Conservation (phyloP, 495 filamentous ascomycete genomes). For the Cairneyella variabilis region DNA sequence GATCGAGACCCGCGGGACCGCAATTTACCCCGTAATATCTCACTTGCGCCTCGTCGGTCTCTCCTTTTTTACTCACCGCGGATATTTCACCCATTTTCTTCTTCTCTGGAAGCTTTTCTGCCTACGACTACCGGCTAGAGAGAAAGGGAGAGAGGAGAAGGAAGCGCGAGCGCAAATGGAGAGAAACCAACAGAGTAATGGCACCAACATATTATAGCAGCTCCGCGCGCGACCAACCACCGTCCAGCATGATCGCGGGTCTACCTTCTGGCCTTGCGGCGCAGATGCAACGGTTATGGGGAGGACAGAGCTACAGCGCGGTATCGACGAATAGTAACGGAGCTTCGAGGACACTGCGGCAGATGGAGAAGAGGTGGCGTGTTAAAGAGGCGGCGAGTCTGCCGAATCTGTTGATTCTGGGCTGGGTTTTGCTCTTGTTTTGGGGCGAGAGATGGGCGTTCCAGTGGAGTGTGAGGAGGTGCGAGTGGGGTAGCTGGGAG, state of each 20-base stretch:
- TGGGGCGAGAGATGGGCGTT: conserved; percentile 87
- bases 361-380: conserved; percentile 10
- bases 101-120: no score
- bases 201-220: conserved; percentile 35
- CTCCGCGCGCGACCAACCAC: no score
- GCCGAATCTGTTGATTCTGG: conserved; percentile 58
- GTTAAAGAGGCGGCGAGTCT: conserved; percentile 44
- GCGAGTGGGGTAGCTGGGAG: conserved; percentile 85
- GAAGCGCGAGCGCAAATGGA: no score
- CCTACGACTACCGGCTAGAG: no score
- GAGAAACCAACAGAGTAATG: conserved; percentile 33
- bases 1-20: no score
- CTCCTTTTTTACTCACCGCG: no score
- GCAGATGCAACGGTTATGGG: conserved; percentile 20
- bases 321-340: conserved; percentile 9
- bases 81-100: no score
- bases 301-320: conserved; percentile 5
- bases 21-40: no score
- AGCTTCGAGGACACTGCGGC: conserved; percentile 8
- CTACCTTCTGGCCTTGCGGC: conserved; percentile 13
- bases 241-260: conserved; percentile 10
- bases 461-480: conserved; percentile 59
- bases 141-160: not conserved
- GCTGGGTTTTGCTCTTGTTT: conserved; percentile 78
- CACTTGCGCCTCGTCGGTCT: no score